These are phyloP conservation scores for Dichotomocladium elegans DNA, from an alignment of 371 early-diverging fungal species.

Conservation along the genomic window DNA sequence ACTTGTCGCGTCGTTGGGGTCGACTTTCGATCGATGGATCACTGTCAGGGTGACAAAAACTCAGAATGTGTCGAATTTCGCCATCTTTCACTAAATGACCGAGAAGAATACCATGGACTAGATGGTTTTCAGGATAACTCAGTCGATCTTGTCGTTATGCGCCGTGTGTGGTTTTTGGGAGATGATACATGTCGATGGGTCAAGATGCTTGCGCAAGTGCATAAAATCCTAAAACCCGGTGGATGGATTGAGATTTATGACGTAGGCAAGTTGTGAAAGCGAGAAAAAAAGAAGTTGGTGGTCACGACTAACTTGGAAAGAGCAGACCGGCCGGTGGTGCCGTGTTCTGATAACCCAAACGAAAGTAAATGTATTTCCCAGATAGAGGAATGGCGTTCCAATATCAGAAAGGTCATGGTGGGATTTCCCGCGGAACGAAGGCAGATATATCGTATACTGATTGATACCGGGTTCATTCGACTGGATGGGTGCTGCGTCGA, in stretches of 20 bases:
- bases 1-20: neutral
- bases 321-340: neutral
- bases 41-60: too few relatives aligned
- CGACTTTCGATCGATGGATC: neutral
- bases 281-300: neutral
- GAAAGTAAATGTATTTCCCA: neutral
- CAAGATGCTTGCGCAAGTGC: neutral
- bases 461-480: neutral
- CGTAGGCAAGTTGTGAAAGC: neutral
- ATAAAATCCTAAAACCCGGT: neutral
- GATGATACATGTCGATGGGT: neutral
- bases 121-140: neutral
- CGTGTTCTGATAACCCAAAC: neutral
- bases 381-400: neutral
- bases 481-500: neutral
- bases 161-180: conserved; percentile 1
- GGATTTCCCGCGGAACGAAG: neutral
- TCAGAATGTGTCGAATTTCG: neutral
- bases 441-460: neutral
- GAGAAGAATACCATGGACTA: neutral
- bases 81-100: neutral
- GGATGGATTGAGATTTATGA: conserved; percentile 8
- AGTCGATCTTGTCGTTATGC: neutral
- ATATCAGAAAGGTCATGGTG: neutral
- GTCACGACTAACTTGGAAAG: neutral